Base-by-base conservation (phyloP, 768 basidiomycete genomes). In the Mycena galopus region DNA sequence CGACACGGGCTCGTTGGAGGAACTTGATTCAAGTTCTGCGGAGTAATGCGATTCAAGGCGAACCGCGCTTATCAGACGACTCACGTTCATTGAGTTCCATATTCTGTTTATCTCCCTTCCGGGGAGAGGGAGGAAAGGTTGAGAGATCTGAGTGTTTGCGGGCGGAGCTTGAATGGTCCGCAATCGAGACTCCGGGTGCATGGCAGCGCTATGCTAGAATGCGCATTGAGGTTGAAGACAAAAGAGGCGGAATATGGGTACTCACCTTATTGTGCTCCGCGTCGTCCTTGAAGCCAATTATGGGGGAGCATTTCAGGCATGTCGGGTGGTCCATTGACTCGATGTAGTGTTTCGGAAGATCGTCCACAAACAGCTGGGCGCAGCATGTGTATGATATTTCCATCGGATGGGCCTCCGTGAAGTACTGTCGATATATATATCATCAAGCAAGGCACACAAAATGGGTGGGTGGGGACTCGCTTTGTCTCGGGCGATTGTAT, bases 321-420 rank as follows among this genome's bases (percentile, higher is more conserved):
- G 75, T 74, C 1, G 86, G 84, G 37, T 88, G 87, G 57, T 77
- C 76, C 8, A 78, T 55, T 2, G 86, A 84, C 7, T 82, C 78
- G 59, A 72, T 78, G 74, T 86, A 87, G 69, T 88, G 88, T 6
- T 75, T 73, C 23, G 79, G 73, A 3, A 88, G 79, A 3, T 81
- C 79, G 16, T 84, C 84, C 61, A 85, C 81, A 69, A 81, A 84
- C 14, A 83, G 19, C 0, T 12, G 0, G 14, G 0, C 7, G 6
- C 39, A 35, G 29, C 72, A 73, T 30, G 17, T 1, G 19, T 67
- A n/a, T n/a, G n/a, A 73, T 11, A 16, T 39, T 3, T n/a, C 25
- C 0, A 1, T 23, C 12, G 72, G 72, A 17, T 73, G 72, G 7
- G 42, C 67, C 1, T 21, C 16, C 12, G 44, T 32, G 12, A 51